Conservation (phyloP, 768 basidiomycete species). For the Rhodotorula diobovata region DNA sequence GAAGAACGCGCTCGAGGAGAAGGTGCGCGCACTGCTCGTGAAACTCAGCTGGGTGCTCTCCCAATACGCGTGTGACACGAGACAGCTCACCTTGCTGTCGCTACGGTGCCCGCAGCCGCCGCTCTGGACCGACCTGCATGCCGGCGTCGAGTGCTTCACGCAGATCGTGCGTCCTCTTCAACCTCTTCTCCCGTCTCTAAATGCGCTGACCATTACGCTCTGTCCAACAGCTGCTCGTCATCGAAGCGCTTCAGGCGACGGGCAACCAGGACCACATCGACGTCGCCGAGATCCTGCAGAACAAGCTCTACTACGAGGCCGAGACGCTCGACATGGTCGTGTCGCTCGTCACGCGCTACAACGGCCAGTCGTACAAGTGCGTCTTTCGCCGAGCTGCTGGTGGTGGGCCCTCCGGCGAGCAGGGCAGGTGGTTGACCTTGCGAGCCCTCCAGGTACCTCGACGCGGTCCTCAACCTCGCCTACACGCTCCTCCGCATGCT, state of each 20-base stretch:
- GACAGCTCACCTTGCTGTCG: not conserved
- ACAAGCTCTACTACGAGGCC: conserved; percentile 90
- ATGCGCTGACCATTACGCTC: not conserved
- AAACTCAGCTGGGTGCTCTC: not conserved
- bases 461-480: conserved; percentile 75
- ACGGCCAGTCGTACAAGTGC: conserved; percentile 58
- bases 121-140: conserved; percentile 87
- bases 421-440: not conserved
- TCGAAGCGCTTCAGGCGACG: conserved; percentile 71
- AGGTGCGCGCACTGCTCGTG: conserved; percentile 54
- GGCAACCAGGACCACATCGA: conserved; percentile 60
- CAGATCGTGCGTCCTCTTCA: conserved; percentile 57
- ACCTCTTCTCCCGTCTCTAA: not conserved
- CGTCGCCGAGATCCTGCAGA: conserved; percentile 72
- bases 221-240: conserved; percentile 61
- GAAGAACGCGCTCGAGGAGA: conserved; percentile 83
- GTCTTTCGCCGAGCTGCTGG: conserved; percentile 18
- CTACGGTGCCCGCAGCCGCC: conserved; percentile 63
- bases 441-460: conserved; percentile 63
- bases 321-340: conserved; percentile 85
- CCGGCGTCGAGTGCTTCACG: conserved; percentile 87
- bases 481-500: conserved; percentile 83
- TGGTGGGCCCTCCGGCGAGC: not conserved
- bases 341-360: conserved; percentile 70
- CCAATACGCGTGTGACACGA: too few species aligned